phyloP scores from a whole-genome alignment of 1,139 yeast species.

The Oligophagozyma castellii region DNA sequence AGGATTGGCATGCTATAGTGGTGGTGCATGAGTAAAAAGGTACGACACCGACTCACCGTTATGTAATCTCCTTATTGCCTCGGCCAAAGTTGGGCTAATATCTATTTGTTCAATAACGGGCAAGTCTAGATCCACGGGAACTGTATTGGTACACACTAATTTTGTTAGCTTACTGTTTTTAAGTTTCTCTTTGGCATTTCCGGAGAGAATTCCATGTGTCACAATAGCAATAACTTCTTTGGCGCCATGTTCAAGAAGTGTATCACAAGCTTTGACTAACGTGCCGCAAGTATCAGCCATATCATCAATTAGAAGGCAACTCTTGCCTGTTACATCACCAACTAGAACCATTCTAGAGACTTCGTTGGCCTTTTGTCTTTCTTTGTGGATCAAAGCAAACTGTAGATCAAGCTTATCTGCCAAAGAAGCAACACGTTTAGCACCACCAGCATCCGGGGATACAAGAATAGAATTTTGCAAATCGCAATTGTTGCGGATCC shows the following conservation, averaged over 20 bases:
- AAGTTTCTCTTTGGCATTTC: constrained; percentile 51
- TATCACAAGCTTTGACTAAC: constrained; percentile 54
- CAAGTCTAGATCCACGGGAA: constrained; percentile 52
- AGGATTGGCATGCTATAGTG: neutral
- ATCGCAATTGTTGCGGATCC: constrained; percentile 42
- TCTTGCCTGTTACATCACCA: constrained; percentile 61
- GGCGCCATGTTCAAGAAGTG: constrained; percentile 49
- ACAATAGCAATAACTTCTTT: constrained; percentile 63
- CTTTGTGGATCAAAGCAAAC: constrained; percentile 73
- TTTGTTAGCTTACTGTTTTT: constrained; percentile 44
- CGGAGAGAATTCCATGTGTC: constrained; percentile 69
- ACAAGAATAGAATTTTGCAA: constrained; percentile 56
- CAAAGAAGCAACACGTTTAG: constrained; percentile 66
- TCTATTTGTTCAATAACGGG: constrained; percentile 55
- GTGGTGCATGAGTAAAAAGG: constrained; percentile 41
- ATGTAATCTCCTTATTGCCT: constrained; percentile 68
- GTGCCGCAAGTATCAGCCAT: constrained; percentile 85
- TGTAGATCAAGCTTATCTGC: constrained; percentile 67
- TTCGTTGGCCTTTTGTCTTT: constrained; percentile 68
- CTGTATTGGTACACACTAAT: constrained; percentile 64
- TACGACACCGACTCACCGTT: constrained; percentile 76
- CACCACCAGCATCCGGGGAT: constrained; percentile 82
- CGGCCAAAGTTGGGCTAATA: constrained; percentile 62
- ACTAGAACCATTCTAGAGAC: constrained; percentile 67
- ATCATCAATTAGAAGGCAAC: constrained; percentile 63